phyloP scores from a whole-genome alignment of 176 grass and related monocot species.

The Eremochloa ophiuroides region DNA sequence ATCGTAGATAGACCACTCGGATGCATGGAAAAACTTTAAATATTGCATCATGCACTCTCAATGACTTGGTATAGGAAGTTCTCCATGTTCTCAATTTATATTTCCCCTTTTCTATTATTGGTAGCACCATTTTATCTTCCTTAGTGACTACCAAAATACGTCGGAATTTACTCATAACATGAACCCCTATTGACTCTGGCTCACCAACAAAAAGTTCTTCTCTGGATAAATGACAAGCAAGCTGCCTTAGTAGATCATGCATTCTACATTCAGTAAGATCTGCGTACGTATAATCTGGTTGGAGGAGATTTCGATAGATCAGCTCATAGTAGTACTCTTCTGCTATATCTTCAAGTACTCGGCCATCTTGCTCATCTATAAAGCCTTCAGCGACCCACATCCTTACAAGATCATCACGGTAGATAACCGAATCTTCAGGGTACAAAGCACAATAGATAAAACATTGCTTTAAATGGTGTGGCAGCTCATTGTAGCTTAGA shows the following conservation, averaged over 20 bases:
- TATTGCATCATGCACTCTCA: not conserved
- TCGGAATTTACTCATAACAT: not conserved
- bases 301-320: slow-evolving; percentile 33
- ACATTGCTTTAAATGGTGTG: slow-evolving; percentile 12
- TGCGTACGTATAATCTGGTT: accelerated
- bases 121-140: not conserved
- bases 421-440: not conserved
- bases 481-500: slow-evolving; percentile 39
- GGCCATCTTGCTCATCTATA: not conserved
- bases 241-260: slow-evolving; percentile 34
- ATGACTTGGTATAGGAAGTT: not conserved
- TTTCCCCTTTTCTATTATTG: no score
- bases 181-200: not conserved
- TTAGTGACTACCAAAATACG: not conserved
- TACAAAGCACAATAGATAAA: slow-evolving; percentile 15
- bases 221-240: slow-evolving; percentile 21
- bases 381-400: slow-evolving; percentile 35
- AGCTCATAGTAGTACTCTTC: slow-evolving; percentile 43
- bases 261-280: not conserved
- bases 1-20: not conserved
- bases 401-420: not conserved
- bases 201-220: slow-evolving; percentile 28
- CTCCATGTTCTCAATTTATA: not conserved
- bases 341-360: slow-evolving; percentile 29
- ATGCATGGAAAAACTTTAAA: not conserved